Evolutionary conservation across 2,329 filamentous ascomycete species (phyloP).

Genomic region (Aspergillus sclerotialis): DNA sequence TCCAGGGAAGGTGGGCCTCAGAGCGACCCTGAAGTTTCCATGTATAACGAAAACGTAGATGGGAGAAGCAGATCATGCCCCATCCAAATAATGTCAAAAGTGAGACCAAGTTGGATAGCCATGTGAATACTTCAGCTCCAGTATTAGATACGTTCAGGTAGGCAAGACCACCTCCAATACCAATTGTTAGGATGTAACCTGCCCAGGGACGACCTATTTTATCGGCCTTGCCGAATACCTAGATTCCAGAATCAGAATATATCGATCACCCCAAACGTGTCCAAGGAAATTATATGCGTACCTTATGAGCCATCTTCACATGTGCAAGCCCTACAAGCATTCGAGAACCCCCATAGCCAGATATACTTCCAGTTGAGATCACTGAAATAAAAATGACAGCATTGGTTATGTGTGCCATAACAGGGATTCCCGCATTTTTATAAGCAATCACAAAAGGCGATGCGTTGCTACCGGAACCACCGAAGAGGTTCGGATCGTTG

Average conservation of each 20-base stretch:
- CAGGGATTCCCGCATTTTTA: constrained; percentile 31
- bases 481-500: constrained; percentile 34
- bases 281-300: background rate
- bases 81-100: constrained; percentile 40
- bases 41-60: constrained; percentile 38
- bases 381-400: constrained; percentile 44
- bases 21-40: constrained; percentile 36
- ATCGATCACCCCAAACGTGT: too few relatives aligned
- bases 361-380: constrained; percentile 39
- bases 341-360: constrained; percentile 38
- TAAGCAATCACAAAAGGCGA: constrained; percentile 42
- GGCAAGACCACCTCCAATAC: constrained; percentile 53
- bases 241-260: background rate
- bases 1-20: constrained; percentile 35
- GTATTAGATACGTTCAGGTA: constrained; percentile 40
- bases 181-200: constrained; percentile 58
- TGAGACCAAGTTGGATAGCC: constrained; percentile 43
- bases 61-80: constrained; percentile 39
- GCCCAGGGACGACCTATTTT: constrained; percentile 35
- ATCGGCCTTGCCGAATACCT: constrained; percentile 26
- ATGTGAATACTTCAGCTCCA: constrained; percentile 39
- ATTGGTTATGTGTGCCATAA: constrained; percentile 43
- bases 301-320: constrained; percentile 37
- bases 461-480: constrained; percentile 34
- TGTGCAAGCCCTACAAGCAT: constrained; percentile 40